Evolutionary conservation across 2,329 filamentous ascomycete genomes (phyloP), one percentile per base, ranked within the genome.

Genomic region (Chaetomium olivaceum): DNA sequence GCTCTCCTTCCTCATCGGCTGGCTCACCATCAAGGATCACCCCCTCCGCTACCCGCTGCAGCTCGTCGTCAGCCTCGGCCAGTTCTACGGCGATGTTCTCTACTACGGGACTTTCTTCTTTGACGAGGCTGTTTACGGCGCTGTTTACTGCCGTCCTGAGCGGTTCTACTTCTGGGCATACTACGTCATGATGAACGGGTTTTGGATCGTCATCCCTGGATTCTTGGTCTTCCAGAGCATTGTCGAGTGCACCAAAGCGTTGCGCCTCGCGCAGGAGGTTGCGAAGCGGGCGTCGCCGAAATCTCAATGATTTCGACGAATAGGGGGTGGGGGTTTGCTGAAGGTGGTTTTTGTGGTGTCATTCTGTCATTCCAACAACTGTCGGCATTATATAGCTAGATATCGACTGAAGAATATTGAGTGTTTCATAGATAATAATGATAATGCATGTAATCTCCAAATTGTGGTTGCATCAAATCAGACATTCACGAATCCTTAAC

Each of bases 151-250:
- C 58, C 78, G 84, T 0, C 83, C 83, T 0, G 84, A 86, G 74
- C 70, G 70, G 1, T 79, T 78, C 48, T 86, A 86, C 71, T 87
- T 82, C 68, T 86, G 78, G 76, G 78, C 77, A 11, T 85, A 86
- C 69, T 86, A 81, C 65, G 72, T 87, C 19, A 72, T 83, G 19
- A 77, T 82, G 70, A 86, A 86, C 69, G 77, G 76, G 0, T 80
- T 85, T 66, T 86, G 84, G 84, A 80, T 86, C 48, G 75, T 83
- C 21, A 79, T 86, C 36, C 83, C 84, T 3, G 48, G 31, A 11
- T 7, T 23, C n/a, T 14, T 57, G 6, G 29, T 62, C 16, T n/a
- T n/a, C 14, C 14, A 19, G 27, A 39, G 39, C 43, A 27, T 29
- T 14, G 12, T 57, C 3, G 61, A 57, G 23, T 27, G 25, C 14